Evolutionary conservation across 345 rosid species (phyloP), one percentile per base, ranked within the genome.

Genomic region (Murraya koenigii): DNA sequence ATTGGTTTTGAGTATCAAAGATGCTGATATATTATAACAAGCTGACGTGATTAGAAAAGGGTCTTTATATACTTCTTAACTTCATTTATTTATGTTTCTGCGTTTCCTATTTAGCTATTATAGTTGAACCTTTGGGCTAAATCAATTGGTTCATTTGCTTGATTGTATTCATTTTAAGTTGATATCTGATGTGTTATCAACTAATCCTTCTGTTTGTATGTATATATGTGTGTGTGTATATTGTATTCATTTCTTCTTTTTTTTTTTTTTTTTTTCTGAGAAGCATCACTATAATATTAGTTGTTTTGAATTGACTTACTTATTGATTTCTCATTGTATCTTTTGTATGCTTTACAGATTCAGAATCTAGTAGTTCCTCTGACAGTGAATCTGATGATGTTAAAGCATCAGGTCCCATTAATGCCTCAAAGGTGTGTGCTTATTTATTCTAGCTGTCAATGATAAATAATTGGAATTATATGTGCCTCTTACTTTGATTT

Each of bases 291-390:
- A 23, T 61, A 26, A 14, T 17, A 52, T 66, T 75, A 13, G 25
- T 75, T 80, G 23, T 73, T 22, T n/a, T 54, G 19, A 55, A 36
- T 69, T 47, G 20, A n/a, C 30, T 49, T 68, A 68, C 28, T 72
- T 28, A 13, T 32, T 19, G 22, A 25, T 70, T 39, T 36, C n/a
- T 20, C 44, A 1, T 10, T 52, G 36, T 75, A 23, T 56, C 68
- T 62, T 69, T 44, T 64, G 49, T 30, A 10, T 80, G 62, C 69
- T 73, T 79, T 75, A 30, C 88, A 89, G 97, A 82, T 84, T 88
- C 94, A 35, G 97, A 87, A 22, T 81, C 90, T 72, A 82, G 86
- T 74, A 80, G 89, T 80, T 87, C 86, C 63, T 83, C 93, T 66
- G 93, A 90, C 59, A 85, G 88, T 84, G 94, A 82, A 77, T 80